These are phyloP conservation scores for Yarrowia sp. DNA, from an alignment of 805 yeast species.

Conservation along the genomic window DNA sequence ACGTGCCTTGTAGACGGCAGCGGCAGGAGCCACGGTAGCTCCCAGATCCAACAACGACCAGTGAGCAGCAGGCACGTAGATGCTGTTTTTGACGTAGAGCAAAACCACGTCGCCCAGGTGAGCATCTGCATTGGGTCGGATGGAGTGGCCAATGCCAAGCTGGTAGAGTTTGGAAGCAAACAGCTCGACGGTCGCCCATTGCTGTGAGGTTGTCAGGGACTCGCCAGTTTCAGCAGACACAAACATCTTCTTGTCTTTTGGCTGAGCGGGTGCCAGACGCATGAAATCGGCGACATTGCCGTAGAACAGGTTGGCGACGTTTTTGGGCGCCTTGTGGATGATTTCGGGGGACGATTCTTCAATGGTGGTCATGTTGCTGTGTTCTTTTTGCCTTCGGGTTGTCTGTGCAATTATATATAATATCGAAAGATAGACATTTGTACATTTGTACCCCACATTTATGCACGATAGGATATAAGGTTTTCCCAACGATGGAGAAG, in stretches of 20 bases:
- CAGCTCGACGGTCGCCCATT: conserved; percentile 1
- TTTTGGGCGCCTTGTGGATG: conserved; percentile 26
- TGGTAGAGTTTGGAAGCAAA: conserved; percentile 11
- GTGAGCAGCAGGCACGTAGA: conserved; percentile 37
- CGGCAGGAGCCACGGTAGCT: conserved; percentile 40
- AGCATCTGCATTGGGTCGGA: conserved; percentile 32
- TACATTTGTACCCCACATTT: conserved; percentile 1
- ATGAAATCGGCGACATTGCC: conserved; percentile 13
- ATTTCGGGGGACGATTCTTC: not conserved
- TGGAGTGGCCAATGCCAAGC: conserved; percentile 30
- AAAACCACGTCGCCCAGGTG: conserved; percentile 37
- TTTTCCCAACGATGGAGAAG: not conserved
- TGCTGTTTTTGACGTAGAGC: conserved; percentile 36
- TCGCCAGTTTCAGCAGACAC: conserved; percentile 5
- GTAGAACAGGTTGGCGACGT: conserved; percentile 26
- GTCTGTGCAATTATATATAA: not conserved
- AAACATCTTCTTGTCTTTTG: conserved; percentile 13
- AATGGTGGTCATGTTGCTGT: not conserved
- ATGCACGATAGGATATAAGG: not conserved
- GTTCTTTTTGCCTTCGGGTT: not conserved
- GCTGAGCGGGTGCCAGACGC: conserved; percentile 6
- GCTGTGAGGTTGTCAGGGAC: not conserved
- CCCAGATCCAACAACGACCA: conserved; percentile 36
- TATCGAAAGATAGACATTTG: not conserved
- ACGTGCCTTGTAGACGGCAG: conserved; percentile 37